Conservation (phyloP, 495 filamentous ascomycete genomes). For the Penicillium argentinense region DNA sequence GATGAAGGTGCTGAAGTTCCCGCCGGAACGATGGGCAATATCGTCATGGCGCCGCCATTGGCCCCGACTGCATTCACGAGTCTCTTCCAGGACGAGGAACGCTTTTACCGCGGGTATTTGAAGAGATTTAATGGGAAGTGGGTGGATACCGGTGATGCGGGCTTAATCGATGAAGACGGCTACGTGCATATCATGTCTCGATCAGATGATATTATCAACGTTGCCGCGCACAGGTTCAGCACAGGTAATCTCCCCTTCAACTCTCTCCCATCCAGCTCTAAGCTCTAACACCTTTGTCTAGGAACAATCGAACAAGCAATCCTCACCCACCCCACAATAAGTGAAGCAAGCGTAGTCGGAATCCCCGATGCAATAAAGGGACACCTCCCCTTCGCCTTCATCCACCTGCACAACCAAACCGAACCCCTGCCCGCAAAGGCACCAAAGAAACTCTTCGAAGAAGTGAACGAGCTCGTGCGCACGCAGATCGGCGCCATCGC, state of each 20-base stretch:
- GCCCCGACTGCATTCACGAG: constrained; percentile 83
- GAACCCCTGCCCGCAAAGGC: constrained; percentile 41
- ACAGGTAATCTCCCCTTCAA: constrained; percentile 57
- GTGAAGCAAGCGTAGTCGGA: constrained; percentile 80
- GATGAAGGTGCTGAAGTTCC: constrained; percentile 71
- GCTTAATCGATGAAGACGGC: constrained; percentile 76
- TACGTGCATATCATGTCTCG: constrained; percentile 87
- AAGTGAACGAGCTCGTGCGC: constrained; percentile 66
- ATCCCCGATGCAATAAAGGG: constrained; percentile 86
- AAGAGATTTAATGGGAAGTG: constrained; percentile 76
- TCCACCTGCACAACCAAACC: constrained; percentile 54
- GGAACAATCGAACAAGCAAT: constrained; percentile 89
- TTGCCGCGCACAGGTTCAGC: constrained; percentile 87
- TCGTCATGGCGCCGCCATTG: constrained; percentile 78
- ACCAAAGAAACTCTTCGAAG: constrained; percentile 53
- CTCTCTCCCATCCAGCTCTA: neutral
- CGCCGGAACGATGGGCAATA: constrained; percentile 80
- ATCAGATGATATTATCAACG: constrained; percentile 92
- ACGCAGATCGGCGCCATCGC: constrained; percentile 87
- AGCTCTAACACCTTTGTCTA: constrained; percentile 22
- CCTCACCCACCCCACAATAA: constrained; percentile 71
- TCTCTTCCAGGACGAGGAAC: constrained; percentile 78
- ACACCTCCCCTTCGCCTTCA: constrained; percentile 86
- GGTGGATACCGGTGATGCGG: constrained; percentile 90
- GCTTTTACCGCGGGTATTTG: constrained; percentile 80